Conservation (phyloP, 148 eudicot genomes). For the Camellia sinensis region DNA sequence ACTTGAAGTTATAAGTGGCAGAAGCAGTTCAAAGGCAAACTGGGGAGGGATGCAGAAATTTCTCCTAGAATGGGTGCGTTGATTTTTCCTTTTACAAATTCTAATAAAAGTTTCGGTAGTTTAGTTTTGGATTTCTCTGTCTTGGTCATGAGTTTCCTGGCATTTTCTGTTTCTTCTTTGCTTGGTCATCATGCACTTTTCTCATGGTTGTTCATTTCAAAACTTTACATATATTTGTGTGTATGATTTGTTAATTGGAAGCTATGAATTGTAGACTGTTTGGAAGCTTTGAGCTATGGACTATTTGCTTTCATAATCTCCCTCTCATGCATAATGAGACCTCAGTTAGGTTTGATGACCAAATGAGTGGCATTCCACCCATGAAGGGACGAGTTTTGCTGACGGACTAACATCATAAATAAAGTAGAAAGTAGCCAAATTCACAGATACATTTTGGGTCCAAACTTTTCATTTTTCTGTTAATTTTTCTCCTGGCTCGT, state of each 20-base stretch:
- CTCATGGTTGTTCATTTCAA: background rate
- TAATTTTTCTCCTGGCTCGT: no score
- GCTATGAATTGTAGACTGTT: background rate
- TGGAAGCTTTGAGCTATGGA: background rate
- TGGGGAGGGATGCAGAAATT: conserved; percentile 58
- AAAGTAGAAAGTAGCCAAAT: background rate
- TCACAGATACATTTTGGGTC: background rate
- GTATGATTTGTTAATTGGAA: background rate
- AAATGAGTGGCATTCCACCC: background rate
- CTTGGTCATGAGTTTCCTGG: background rate
- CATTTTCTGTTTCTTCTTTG: background rate
- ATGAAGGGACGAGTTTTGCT: conserved; percentile 4
- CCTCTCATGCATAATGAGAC: background rate
- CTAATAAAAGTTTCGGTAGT: background rate
- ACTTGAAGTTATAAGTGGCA: conserved; percentile 77
- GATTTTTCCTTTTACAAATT: background rate
- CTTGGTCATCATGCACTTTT: background rate
- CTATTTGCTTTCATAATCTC: background rate
- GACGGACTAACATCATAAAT: conserved; percentile 18
- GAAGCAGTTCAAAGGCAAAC: conserved; percentile 48
- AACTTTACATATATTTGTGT: background rate
- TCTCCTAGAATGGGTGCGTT: conserved; percentile 82
- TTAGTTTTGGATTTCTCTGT: background rate
- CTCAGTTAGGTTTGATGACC: background rate
- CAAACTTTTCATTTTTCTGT: background rate